Base-by-base conservation (phyloP, 768 basidiomycete genomes). In the Russula griseocarnosa region DNA sequence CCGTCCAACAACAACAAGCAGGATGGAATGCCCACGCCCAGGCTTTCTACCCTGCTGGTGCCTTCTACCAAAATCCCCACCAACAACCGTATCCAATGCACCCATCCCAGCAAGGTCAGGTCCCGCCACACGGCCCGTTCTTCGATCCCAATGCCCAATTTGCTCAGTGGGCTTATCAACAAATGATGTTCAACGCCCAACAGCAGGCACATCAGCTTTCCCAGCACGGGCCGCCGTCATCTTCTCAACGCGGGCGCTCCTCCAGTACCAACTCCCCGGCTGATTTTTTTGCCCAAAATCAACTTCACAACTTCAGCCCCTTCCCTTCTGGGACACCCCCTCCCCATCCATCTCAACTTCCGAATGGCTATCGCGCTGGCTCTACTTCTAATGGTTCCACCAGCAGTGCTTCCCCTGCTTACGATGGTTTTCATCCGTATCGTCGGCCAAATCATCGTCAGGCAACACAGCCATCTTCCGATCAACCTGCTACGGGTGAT, bases 161-260 rank as follows among this genome's bases (percentile, higher is more conserved):
- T 61, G 86, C 89, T 3, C 88, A 90, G 73, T 93, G 91, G 90
- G 88, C 90, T 42, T 93, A 93, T 76, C 90, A 92, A 75, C 90
- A 92, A 71, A 92, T 92, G 90, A 86, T 93, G 85, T 88, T 84
- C 77, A 86, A 83, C 70, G 85, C 67, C 74, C 79, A 66, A 32
- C 66, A 67, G 46, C 66, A 69, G 58, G 65, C 65, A 53, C 67
- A 68, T 9, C 67, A 68, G 20, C 65, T 66, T 46, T 51, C 64
- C 26, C 60, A 60, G 34, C 61, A 67, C 30, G 65, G 58, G 4
- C 61, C 67, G 70, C 79, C 80, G 56, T 73, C 76, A 30, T 75
- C 72, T 62, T 70, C 71, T 20, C 81, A 81, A 70, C 76, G 77
- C 38, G 71, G 71, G 49, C 73, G 78, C 55, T 73, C 76, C 47